These are phyloP conservation scores for Tolypocladium tropicale DNA, from an alignment of 2,329 filamentous ascomycete species.

Conservation along the genomic window DNA sequence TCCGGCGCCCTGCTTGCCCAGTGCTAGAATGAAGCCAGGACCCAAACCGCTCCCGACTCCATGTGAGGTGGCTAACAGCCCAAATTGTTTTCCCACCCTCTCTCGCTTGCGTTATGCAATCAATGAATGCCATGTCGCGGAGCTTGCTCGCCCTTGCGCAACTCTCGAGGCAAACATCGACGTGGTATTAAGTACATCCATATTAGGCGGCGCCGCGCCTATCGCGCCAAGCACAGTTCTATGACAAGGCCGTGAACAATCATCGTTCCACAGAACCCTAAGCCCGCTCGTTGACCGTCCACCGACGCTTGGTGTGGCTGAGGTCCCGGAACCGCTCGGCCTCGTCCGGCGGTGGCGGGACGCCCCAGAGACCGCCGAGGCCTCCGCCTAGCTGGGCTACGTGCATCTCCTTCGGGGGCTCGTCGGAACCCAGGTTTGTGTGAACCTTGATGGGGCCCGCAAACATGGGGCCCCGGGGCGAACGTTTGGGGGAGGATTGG, in stretches of 20 bases:
- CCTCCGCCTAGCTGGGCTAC: conserved; percentile 26
- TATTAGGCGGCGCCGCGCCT: not conserved
- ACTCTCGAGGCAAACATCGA: not conserved
- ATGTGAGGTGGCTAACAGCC: not conserved
- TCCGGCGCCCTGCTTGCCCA: not conserved
- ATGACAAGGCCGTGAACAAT: not conserved
- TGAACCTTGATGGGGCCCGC: conserved; percentile 25
- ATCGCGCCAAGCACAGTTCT: not conserved
- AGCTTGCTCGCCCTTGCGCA: not conserved
- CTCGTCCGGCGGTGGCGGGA: conserved; percentile 31
- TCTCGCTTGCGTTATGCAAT: conserved; percentile 4
- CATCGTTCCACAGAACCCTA: conserved; percentile 3
- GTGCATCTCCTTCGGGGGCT: conserved; percentile 19
- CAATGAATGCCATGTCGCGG: not conserved
- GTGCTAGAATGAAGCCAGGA: not conserved
- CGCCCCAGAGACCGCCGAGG: conserved; percentile 33
- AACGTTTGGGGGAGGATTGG: conserved; percentile 5
- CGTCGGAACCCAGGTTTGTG: conserved; percentile 19
- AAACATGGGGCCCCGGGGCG: conserved; percentile 17
- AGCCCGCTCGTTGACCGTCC: conserved; percentile 42
- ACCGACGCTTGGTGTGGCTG: conserved; percentile 39
- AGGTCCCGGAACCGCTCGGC: conserved; percentile 36
- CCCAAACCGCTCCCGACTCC: not conserved
- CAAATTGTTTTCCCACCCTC: not conserved
- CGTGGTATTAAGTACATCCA: not conserved